Evolutionary conservation across 2,329 filamentous ascomycete species (phyloP), one percentile per base, ranked within the genome.

Genomic region (Cryphonectria naterciae): DNA sequence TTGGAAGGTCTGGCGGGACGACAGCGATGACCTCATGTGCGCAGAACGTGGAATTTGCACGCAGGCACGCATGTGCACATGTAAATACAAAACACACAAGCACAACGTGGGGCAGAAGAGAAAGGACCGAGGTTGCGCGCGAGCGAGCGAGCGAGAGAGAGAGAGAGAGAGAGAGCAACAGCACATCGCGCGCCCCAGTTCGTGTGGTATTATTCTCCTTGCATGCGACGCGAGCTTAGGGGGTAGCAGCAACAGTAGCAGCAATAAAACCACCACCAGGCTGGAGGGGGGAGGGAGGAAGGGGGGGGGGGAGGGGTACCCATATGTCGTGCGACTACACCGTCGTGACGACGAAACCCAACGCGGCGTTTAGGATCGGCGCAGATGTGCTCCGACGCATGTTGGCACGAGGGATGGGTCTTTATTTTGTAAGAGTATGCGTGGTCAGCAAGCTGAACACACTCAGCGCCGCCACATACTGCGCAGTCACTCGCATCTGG

Each of bases 301-400:
- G 58, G 28, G 28, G 58, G 1, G 19, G 22, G 35, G 11, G 37
- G 15, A 17, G 58, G 3, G 35, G 22, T 22, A n/a, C 8, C 3
- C 25, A n/a, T 25, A n/a, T 61, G 58, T 61, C 58, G 58, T 61
- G 58, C 58, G 32, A 61, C 32, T 35, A 61, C 35, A 61, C 28
- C 58, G 28, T n/a, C 58, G 35, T 61, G 58, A 39, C 35, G 58
- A 61, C 22, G 35, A 39, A 15, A 19, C 58, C 58, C 58, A 35
- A 61, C 19, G 35, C 32, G 35, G 19, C 58, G 58, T 19, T 13
- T 35, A 61, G 32, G 58, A n/a, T 61, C 58, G 58, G 58, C 58
- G 58, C 32, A 61, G 32, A 61, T 61, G 58, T 35, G 32, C 58
- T 39, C 58, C 58, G 58, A 61, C 32, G 54, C 54, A 58, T n/a